phyloP scores from a whole-genome alignment of 805 yeast genomes.

The Metschnikowia bowlesiae region DNA sequence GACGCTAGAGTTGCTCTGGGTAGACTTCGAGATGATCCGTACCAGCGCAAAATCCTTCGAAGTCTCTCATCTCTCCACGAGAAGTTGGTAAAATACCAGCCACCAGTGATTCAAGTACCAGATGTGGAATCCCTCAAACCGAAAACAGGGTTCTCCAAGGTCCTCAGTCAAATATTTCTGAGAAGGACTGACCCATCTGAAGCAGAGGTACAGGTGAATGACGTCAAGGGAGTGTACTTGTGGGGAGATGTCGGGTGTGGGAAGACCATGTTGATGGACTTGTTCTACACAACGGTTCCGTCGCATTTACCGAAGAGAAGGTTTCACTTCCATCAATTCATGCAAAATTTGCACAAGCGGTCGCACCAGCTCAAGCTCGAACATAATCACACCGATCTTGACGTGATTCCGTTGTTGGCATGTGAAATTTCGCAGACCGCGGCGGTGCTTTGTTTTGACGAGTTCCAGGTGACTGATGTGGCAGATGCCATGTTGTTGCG shows the following conservation, averaged over 20 bases:
- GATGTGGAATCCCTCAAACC: slow-evolving; percentile 49
- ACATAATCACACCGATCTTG: slow-evolving; percentile 57
- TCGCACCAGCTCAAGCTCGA: slow-evolving; percentile 66
- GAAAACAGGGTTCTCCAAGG: slow-evolving; percentile 38
- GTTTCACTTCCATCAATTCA: slow-evolving; percentile 93
- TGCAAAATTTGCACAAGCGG: slow-evolving; percentile 89
- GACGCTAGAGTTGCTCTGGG: slow-evolving; percentile 46
- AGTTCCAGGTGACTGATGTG: slow-evolving; percentile 96
- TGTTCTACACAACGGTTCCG: slow-evolving; percentile 85
- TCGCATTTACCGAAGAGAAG: slow-evolving; percentile 69
- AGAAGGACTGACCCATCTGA: neutral
- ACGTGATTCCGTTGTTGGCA: slow-evolving; percentile 80
- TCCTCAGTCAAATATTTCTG: slow-evolving; percentile 21
- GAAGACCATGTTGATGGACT: slow-evolving; percentile 96
- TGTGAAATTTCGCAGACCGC: slow-evolving; percentile 73
- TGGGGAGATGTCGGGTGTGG: slow-evolving; percentile 99
- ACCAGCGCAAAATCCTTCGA: slow-evolving; percentile 70
- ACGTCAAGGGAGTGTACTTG: slow-evolving; percentile 78
- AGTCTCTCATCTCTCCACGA: slow-evolving; percentile 58
- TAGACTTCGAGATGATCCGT: slow-evolving; percentile 63
- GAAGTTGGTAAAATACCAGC: slow-evolving; percentile 50
- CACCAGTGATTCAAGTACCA: slow-evolving; percentile 58
- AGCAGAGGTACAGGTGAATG: slow-evolving; percentile 22
- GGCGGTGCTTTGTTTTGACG: slow-evolving; percentile 88
- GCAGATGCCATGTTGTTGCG: slow-evolving; percentile 97